Evolutionary conservation across 2,329 filamentous ascomycete genomes (phyloP), one percentile per base, ranked within the genome.

Genomic region (Coccinonectria pachysandricola): DNA sequence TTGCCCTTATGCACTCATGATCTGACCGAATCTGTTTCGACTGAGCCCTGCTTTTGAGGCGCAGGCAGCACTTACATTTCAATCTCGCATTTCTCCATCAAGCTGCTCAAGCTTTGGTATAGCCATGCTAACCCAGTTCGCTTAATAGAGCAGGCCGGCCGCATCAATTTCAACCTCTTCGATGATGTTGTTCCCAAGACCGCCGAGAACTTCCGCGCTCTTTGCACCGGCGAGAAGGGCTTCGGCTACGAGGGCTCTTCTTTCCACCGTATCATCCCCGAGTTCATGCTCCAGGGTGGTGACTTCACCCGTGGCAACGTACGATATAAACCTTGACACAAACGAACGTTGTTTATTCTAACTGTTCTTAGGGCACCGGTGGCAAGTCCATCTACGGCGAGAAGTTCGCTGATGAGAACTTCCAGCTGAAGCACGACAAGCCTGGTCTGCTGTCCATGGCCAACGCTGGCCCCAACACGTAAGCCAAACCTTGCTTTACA

Each of bases 281-380:
- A 84, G 32, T 93, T 93, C 73, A 93, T 93, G 86, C 79, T 93
- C 49, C 86, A 93, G 73, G 86, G 85, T 58, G 85, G 85, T 72
- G 85, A 93, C 72, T 92, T 92, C 69, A 92, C 85, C 62, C 81
- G 81, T 54, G 75, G 77, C 54, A 91, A 92, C 63, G 86, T 93
- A 69, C 59, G 82, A 64, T 22, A 12, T 23, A 2, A 20, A n/a
- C 11, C 21, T 9, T 7, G 7, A 8, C 15, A 12, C 15, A 12
- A 21, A 8, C 5, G 7, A 6, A 7, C 6, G 11, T 21, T 24
- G 13, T 17, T 29, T 15, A 31, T 27, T 18, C 41, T 50, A 15
- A 53, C 35, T 15, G 8, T 27, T 4, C 19, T 24, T 23, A 92
- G 85, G 84, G 84, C 54, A 88, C 85, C 33, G 85, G 84, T 65